Conservation (phyloP, 352 stramenopile genomes). For the Globisporangium rhizosaccharum region DNA sequence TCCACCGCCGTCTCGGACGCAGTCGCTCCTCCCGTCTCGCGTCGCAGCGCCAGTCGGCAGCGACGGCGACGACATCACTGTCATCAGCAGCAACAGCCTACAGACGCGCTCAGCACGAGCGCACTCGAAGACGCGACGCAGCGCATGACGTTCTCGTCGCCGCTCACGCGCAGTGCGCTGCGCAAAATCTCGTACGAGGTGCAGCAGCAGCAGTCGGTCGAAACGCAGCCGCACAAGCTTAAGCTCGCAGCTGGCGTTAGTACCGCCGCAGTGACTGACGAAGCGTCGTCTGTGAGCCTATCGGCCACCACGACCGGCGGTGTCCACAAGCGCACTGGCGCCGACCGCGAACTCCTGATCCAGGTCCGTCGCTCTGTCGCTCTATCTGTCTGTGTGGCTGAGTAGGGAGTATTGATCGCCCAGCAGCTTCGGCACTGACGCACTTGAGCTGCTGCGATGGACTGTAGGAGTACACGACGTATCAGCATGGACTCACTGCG, state of each 20-base stretch:
- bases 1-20: constrained; percentile 4
- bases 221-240: constrained; percentile 1
- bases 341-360: constrained; percentile 10
- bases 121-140: not conserved
- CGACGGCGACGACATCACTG: not conserved
- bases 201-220: not conserved
- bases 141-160: constrained; percentile 9
- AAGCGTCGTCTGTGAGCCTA: not conserved
- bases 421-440: not conserved
- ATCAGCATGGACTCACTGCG: constrained; percentile 7
- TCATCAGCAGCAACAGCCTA: not conserved
- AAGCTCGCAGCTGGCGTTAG: not conserved
- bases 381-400: not conserved
- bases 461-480: constrained; percentile 11
- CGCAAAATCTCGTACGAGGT: not conserved
- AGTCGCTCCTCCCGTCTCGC: not conserved
- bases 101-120: not conserved
- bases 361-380: constrained; percentile 1
- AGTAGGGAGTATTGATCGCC: too few relatives aligned
- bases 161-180: constrained; percentile 10
- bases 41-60: not conserved
- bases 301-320: not conserved
- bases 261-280: not conserved
- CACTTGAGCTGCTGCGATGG: not conserved
- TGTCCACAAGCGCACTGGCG: constrained; percentile 8